Base-by-base conservation (phyloP, 1,284 basidiomycete genomes). In the Cryptococcus sp. region DNA sequence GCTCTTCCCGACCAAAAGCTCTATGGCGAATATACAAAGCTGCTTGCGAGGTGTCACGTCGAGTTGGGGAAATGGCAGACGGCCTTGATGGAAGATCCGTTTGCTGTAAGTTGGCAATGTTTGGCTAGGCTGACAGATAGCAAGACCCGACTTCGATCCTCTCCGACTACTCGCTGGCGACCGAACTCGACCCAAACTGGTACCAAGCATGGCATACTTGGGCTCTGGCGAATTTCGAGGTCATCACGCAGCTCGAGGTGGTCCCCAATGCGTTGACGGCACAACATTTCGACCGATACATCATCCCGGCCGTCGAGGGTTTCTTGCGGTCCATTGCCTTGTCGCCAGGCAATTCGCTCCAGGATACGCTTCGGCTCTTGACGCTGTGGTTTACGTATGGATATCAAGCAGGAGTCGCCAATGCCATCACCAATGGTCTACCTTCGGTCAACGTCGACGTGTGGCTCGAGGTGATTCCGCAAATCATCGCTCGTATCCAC, bases 201-300 rank as follows among this genome's bases (percentile, higher is more conserved):
- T 97, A 97, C 75, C 97, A 97, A 73, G 95, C 94, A 16, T 97
- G 94, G 94, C 94, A 98, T 69, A 93, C 91, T 0, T 98, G 93
- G 92, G 94, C 95, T 5, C 76, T 98, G 51, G 87, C 92, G 11
- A 97, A 97, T 71, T 95, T 95, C 58, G 91, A 97, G 57, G 89
- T 97, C 53, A 86, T 98, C 51, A 79, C 80, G n/a, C 81, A 85
- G 61, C 75, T 91, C 54, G 89, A 94, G 67, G 79, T 74, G 44
- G 81, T 85, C 59, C 80, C 81, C 57, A 74, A 78, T n/a, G 47
- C 87, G 46, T 71, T 87, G n/a, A 81, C 83, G 2, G 80, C 82
- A 12, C 80, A 80, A 35, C 80, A 82, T 49, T 80, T 97, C 43
- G 84, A 86, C 25, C 81, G 82, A 9, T 89, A 97, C 70, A 89